These are phyloP conservation scores for Gilbertella persicaria DNA, from an alignment of 371 early-diverging fungal genomes.

Conservation along the genomic window DNA sequence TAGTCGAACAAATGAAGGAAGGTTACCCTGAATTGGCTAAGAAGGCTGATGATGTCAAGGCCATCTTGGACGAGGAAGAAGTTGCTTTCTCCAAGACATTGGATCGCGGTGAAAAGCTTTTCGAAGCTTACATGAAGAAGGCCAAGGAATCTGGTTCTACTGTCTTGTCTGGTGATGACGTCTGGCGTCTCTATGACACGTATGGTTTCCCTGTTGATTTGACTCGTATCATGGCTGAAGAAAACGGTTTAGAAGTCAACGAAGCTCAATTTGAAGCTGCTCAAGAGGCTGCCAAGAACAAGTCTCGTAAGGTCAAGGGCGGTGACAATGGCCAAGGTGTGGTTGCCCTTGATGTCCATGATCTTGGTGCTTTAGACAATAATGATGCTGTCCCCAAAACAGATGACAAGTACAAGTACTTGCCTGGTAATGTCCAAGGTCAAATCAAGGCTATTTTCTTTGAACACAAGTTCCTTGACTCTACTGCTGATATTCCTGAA, in stretches of 20 bases:
- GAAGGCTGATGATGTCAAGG: slow-evolving; percentile 82
- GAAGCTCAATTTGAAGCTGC: slow-evolving; percentile 84
- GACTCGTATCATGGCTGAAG: slow-evolving; percentile 98
- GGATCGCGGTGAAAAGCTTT: slow-evolving; percentile 96
- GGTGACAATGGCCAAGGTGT: slow-evolving; percentile 54
- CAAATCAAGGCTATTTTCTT: slow-evolving; percentile 74
- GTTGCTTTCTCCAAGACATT: slow-evolving; percentile 96
- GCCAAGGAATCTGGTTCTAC: slow-evolving; percentile 60
- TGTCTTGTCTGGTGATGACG: slow-evolving; percentile 87
- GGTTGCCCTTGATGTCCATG: slow-evolving; percentile 91
- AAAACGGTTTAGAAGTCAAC: slow-evolving; percentile 88
- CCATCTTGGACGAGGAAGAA: slow-evolving; percentile 97
- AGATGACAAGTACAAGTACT: slow-evolving; percentile 92
- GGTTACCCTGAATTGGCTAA: slow-evolving; percentile 86
- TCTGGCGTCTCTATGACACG: slow-evolving; percentile 99
- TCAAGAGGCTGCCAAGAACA: slow-evolving; percentile 84
- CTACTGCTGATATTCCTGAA: slow-evolving; percentile 53
- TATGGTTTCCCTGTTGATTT: slow-evolving; percentile 99
- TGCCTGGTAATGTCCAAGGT: slow-evolving; percentile 66
- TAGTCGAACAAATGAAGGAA: slow-evolving; percentile 83
- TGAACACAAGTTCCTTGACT: slow-evolving; percentile 54
- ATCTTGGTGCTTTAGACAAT: slow-evolving; percentile 84
- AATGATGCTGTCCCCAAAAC: slow-evolving; percentile 77
- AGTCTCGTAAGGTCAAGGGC: slow-evolving; percentile 72
- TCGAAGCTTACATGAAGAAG: slow-evolving; percentile 82